Base-by-base conservation (phyloP, 139 green algal genomes). In the Dunaliella sp. region DNA sequence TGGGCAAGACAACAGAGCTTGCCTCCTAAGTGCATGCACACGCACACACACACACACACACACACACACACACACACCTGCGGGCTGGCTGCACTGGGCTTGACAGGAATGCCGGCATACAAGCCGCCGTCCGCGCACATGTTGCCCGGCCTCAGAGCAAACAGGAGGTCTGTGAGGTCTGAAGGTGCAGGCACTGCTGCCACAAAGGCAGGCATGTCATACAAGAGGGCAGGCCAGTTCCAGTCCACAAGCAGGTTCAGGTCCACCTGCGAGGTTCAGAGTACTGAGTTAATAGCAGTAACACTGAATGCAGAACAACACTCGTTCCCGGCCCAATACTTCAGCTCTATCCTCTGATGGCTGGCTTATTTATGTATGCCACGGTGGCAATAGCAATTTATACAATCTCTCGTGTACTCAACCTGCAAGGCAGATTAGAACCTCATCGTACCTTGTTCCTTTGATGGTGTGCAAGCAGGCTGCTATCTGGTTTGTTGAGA, bases 161-260 rank as follows among this genome's bases (percentile, higher is more conserved):
- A 90, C 59, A 99, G 87, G 78, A 99, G 88, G 88, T 98, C 95
- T 48, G 93, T 94, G 0, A 98, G 74, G 77, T 95, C 94, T 22
- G 92, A 84, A 38, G 95, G 88, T 1, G 85, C 76, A 0, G 77
- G 32, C 36, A 95, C 90, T 34, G 87, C 86, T 1, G 32, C 0
- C 36, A 93, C 86, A 36, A 94, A 92, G 12, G 77, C 77, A 31
- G n/a, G 79, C 1, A 83, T 78, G 31, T 78, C 58, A 7, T 84
- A 2, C 33, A 97, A 77, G 79, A 98, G 95, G 1, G 80, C 28
- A 0, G 93, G 95, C 96, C 96, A 99, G 2, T 57, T 36, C 83
- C 94, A 96, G 89, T 98, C 97, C 26, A 88, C 95, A n/a, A 99
- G 58, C 38, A 98, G 65, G 88, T 99, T 99, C 0, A 98, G 88